Conservation (phyloP, 208 protist species). For the Herpetomonas samuelpessoai region DNA sequence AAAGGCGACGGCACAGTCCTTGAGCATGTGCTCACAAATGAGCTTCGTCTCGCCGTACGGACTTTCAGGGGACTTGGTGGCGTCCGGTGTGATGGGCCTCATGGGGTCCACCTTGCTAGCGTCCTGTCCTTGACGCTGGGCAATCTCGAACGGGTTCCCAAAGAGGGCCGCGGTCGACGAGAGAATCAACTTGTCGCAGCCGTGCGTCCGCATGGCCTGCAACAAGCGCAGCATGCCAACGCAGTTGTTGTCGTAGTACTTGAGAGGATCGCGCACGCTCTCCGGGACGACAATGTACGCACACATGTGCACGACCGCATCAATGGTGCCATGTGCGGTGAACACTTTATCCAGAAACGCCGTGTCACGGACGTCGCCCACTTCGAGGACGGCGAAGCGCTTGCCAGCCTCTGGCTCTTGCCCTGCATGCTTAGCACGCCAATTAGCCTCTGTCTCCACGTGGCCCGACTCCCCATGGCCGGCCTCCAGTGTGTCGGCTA, state of each 20-base stretch:
- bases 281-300: slow-evolving; percentile 93
- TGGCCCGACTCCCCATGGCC: slow-evolving; percentile 60
- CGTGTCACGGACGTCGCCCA: slow-evolving; percentile 87
- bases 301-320: slow-evolving; percentile 96
- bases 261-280: slow-evolving; percentile 84
- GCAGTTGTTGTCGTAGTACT: slow-evolving; percentile 98
- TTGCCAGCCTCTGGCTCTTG: slow-evolving; percentile 5
- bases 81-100: slow-evolving; percentile 61
- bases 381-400: slow-evolving; percentile 53
- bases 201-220: slow-evolving; percentile 88
- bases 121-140: slow-evolving; percentile 16
- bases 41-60: slow-evolving; percentile 96
- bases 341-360: slow-evolving; percentile 89
- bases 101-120: slow-evolving; percentile 22
- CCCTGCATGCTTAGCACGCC: slow-evolving; percentile 8
- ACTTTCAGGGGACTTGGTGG: slow-evolving; percentile 56
- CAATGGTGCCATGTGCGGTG: slow-evolving; percentile 69
- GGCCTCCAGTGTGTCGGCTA: slow-evolving; percentile 92
- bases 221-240: slow-evolving; percentile 91
- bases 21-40: slow-evolving; percentile 92
- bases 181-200: slow-evolving; percentile 95
- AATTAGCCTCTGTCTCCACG: slow-evolving; percentile 59
- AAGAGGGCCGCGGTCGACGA: slow-evolving; percentile 97
- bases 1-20: slow-evolving; percentile 73
- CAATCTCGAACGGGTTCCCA: slow-evolving; percentile 55